Evolutionary conservation across 306 rosid genomes (phyloP).

Genomic region (Cucurbita argyrosperma): DNA sequence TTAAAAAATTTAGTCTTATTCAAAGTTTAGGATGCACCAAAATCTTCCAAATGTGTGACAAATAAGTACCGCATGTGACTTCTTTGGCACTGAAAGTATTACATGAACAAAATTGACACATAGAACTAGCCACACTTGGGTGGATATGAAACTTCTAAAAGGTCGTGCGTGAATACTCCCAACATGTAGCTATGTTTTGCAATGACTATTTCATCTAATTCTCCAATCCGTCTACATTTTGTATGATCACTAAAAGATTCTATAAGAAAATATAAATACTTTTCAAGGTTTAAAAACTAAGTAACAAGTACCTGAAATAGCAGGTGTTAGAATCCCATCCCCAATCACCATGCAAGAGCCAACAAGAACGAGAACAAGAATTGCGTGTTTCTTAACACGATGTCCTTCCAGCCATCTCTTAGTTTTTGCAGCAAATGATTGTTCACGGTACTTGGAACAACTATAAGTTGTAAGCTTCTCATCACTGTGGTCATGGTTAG

Average conservation of each 20-base stretch:
- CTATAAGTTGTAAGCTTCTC: constrained; percentile 17
- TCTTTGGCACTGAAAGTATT: not conserved
- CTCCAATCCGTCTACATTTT: not conserved
- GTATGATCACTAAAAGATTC: not conserved
- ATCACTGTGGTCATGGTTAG: constrained; percentile 14
- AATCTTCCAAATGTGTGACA: not conserved
- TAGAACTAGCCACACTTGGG: not conserved
- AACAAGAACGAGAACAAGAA: constrained; percentile 81
- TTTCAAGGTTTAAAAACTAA: not conserved
- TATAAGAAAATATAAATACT: not conserved
- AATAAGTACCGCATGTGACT: not conserved
- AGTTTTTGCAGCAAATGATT: constrained; percentile 70
- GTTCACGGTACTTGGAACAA: constrained; percentile 51
- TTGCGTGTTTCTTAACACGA: constrained; percentile 37
- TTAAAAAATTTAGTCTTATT: not conserved
- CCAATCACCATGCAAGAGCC: constrained; percentile 99
- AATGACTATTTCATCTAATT: not conserved
- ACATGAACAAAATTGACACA: not conserved
- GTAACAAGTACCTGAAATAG: constrained; percentile 64
- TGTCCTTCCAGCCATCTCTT: constrained; percentile 75
- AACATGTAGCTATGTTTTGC: not conserved
- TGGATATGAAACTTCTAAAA: not conserved
- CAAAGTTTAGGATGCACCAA: not conserved
- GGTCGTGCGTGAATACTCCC: not conserved
- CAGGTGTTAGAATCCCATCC: constrained; percentile 97